Evolutionary conservation across 257 asterid genomes (phyloP), one percentile per base, ranked within the genome.

Genomic region (Salvia rosmarinus): DNA sequence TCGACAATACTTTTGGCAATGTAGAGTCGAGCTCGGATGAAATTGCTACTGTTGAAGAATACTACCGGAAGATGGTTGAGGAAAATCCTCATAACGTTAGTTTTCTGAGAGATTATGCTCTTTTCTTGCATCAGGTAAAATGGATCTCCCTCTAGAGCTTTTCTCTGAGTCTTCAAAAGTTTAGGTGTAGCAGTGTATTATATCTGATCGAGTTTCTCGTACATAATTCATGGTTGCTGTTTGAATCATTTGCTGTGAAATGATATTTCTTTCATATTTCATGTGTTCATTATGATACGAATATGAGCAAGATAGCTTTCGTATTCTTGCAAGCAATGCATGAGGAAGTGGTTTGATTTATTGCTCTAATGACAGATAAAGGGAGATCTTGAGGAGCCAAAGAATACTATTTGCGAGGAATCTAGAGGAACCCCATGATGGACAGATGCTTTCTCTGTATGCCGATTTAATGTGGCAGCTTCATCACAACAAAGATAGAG

Each of bases 371-470:
- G 52, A 68, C 89, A 91, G 99, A 46, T 73, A 30, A 84, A 79
- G 80, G 96, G 96, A 67, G 95, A 91, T 74, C 85, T 88, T 30
- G 67, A 43, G n/a, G 88, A 55, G 99, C 92, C 9, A 95, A 88
- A 81, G 96, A 86, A 70, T 85, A 82, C 67, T 88, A 85, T 69
- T 81, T 84, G 0, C 84, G 91, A 9, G 93, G 89, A 43, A 82
- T 86, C 77, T 80, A 28, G 82, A 79, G 12, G 96, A 91, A 73
- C 96, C 96, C 9, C 65, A 75, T n/a, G 83, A 91, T 40, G 95
- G 92, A 43, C 88, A 84, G 81, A 61, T 73, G 37, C 85, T 83
- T 57, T 83, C 82, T 42, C 75, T 75, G 28, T 89, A 86, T 55
- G 99, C 99, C 28, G 72, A 71, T 60, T 34, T 94, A 75, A 73